Conservation (phyloP, 768 basidiomycete species). For the Suillus placidus region DNA sequence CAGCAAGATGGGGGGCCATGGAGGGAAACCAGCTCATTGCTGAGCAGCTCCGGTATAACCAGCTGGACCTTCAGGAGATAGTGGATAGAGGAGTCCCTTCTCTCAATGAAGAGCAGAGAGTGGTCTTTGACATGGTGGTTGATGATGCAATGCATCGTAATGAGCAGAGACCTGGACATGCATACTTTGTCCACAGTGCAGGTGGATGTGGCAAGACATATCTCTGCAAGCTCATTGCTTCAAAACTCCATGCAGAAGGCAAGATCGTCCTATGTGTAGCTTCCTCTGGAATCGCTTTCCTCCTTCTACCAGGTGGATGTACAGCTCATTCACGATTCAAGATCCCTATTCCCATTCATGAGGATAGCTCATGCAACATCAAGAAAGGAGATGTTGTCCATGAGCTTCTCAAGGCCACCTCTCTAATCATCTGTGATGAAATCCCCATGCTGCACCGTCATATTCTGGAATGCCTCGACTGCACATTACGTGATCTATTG, state of each 20-base stretch:
- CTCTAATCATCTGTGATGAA: too few relatives aligned
- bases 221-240: constrained; percentile 40
- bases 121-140: constrained; percentile 33
- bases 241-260: constrained; percentile 26
- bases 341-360: constrained; percentile 43
- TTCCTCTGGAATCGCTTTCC: constrained; percentile 50
- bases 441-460: too few relatives aligned
- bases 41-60: too few relatives aligned
- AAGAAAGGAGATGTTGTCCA: not conserved
- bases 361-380: constrained; percentile 35
- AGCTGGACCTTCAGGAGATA: constrained; percentile 14
- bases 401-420: too few relatives aligned
- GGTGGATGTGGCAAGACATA: constrained; percentile 45
- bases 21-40: too few relatives aligned
- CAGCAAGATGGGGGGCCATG: too few relatives aligned
- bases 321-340: constrained; percentile 54
- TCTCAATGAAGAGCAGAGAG: constrained; percentile 36
- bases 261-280: constrained; percentile 46
- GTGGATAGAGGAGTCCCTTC: constrained; percentile 9
- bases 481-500: too few relatives aligned
- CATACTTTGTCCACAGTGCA: constrained; percentile 39
- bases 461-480: too few relatives aligned
- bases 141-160: constrained; percentile 32
- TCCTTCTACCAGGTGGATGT: constrained; percentile 44
- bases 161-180: constrained; percentile 29